phyloP scores from a whole-genome alignment of 306 rosid species.

The Citrullus colocynthis region DNA sequence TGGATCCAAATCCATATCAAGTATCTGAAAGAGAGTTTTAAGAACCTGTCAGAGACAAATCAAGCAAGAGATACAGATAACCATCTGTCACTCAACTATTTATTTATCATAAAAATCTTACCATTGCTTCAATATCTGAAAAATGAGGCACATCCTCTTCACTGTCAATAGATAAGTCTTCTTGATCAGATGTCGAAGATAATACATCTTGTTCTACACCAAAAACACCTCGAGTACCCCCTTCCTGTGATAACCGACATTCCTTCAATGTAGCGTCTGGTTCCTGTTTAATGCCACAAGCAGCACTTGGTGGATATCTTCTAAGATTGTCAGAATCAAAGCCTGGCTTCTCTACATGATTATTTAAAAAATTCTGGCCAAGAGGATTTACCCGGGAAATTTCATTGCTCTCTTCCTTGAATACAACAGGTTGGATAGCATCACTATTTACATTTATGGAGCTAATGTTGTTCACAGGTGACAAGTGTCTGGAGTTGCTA shows the following conservation, averaged over 20 bases:
- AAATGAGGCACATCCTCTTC: conserved; percentile 75
- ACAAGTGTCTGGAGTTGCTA: conserved; percentile 19
- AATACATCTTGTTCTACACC: conserved; percentile 26
- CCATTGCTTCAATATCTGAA: conserved; percentile 97
- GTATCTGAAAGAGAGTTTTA: conserved; percentile 43
- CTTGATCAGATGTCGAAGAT: conserved; percentile 33
- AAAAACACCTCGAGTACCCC: conserved; percentile 18
- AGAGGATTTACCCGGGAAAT: conserved; percentile 20
- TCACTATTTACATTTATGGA: conserved; percentile 21
- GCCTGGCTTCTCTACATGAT: conserved; percentile 26
- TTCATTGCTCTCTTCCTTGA: conserved; percentile 27
- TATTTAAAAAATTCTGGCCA: conserved; percentile 19
- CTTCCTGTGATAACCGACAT: conserved; percentile 27
- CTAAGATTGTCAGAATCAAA: conserved; percentile 21
- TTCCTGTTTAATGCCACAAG: conserved; percentile 30
- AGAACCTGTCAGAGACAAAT: conserved; percentile 1
- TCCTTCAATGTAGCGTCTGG: conserved; percentile 29
- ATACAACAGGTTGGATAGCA: conserved; percentile 17
- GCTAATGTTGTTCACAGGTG: conserved; percentile 23
- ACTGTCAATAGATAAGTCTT: conserved; percentile 38
- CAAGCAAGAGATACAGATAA: neutral
- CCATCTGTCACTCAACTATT: neutral
- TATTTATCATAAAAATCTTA: conserved; percentile 14
- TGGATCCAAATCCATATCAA: conserved; percentile 93
- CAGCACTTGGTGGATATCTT: conserved; percentile 28